These are phyloP conservation scores for Boletellus sp. DNA, from an alignment of 768 basidiomycete species.

Conservation along the genomic window DNA sequence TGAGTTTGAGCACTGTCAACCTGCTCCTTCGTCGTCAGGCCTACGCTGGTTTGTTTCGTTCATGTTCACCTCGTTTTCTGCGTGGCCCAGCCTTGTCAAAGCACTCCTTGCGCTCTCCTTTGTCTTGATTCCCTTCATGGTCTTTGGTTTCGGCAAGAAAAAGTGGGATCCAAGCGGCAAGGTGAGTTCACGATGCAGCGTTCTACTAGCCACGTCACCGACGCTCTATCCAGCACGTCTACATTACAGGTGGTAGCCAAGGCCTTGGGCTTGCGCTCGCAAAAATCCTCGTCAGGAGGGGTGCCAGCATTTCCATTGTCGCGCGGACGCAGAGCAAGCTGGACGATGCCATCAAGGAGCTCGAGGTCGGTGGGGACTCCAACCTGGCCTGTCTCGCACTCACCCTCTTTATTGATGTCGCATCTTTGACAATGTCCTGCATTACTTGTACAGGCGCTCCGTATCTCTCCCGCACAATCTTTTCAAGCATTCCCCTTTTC, in stretches of 20 bases:
- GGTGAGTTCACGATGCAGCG: constrained; percentile 17
- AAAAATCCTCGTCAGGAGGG: constrained; percentile 56
- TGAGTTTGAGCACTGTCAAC: no score
- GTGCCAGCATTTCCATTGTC: constrained; percentile 84
- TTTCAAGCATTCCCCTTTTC: constrained; percentile 66
- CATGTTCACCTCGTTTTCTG: background rate
- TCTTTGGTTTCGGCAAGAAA: constrained; percentile 26
- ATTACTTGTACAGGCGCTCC: constrained; percentile 39
- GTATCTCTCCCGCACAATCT: constrained; percentile 55
- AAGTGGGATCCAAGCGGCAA: constrained; percentile 50
- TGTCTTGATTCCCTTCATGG: constrained; percentile 12
- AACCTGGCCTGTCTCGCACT: background rate
- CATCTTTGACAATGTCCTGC: background rate
- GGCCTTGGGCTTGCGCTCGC: constrained; percentile 80
- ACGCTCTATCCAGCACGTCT: constrained; percentile 58
- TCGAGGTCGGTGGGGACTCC: constrained; percentile 54
- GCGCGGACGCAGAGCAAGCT: constrained; percentile 69
- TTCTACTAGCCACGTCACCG: background rate
- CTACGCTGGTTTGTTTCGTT: background rate
- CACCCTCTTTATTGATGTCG: background rate
- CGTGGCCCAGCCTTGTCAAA: background rate
- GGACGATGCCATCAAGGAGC: constrained; percentile 50
- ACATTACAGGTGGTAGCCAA: constrained; percentile 79
- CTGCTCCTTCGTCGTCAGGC: no score
- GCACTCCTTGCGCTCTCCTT: constrained; percentile 11